phyloP scores from a whole-genome alignment of 2,329 filamentous ascomycete species.

The Fusarium newnesense region DNA sequence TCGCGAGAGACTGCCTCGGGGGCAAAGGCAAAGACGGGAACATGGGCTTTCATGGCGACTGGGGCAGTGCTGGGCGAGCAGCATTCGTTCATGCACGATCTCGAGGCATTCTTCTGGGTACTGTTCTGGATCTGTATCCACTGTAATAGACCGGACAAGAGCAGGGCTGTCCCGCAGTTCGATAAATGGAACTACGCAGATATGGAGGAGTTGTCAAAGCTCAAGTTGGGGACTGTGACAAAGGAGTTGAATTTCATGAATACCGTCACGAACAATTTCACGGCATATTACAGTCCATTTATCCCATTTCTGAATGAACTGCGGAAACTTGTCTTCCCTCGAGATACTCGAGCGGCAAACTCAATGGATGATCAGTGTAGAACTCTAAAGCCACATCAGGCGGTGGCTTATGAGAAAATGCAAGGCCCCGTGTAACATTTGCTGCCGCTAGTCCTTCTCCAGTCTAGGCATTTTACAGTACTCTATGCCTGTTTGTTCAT shows the following conservation, averaged over 20 bases:
- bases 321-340: neutral
- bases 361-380: too few species aligned
- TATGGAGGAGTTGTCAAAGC: too few species aligned
- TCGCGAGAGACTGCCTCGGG: neutral
- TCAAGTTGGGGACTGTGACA: conserved; percentile 23
- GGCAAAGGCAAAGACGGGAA: neutral
- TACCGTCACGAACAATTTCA: neutral
- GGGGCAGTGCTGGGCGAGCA: neutral
- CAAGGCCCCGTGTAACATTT: too few species aligned
- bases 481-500: too few species aligned
- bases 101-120: conserved; percentile 14
- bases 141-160: neutral
- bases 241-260: neutral
- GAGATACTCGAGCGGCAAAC: too few species aligned
- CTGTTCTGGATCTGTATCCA: conserved; percentile 7
- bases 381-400: too few species aligned
- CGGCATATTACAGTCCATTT: neutral
- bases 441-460: too few species aligned
- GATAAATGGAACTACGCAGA: neutral
- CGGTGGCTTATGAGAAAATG: too few species aligned
- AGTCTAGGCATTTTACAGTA: too few species aligned
- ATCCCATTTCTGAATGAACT: neutral
- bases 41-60: neutral
- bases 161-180: neutral
- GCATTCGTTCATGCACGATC: conserved; percentile 15